Base-by-base conservation (phyloP, 192 early-diverging fungal genomes). In the Kappamyces sp. region DNA sequence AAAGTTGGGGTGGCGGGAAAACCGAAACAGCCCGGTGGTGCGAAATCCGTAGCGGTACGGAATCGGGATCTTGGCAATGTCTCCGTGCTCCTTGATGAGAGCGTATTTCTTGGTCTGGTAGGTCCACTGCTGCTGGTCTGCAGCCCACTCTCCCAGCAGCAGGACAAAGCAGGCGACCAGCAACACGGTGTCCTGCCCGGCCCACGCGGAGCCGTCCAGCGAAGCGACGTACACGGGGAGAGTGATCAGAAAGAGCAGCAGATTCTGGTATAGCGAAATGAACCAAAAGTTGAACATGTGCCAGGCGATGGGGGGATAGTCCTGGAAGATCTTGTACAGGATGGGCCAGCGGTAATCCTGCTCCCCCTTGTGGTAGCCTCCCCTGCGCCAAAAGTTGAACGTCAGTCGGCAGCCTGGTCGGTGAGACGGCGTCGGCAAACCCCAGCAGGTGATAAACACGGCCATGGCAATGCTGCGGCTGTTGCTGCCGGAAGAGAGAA, bases 1-100 rank as follows among this genome's bases (percentile, higher is more conserved):
- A 63, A 89, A 89, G 67, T 94, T 92, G 43, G 90, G 86, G 58
- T 96, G 93, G 14, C 93, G 75, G 32, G 74, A 79, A 61, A 72
- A 89, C 11, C 65, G 51, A 64, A 85, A 96, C 51, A 93, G 54
- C 5, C 91, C 93, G 3, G 72, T 49, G 36, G 78, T 81, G 40
- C 82, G 72, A 72, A 92, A 96, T 1, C 90, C 91, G 14, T 75
- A 59, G 30, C 68, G 61, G 45, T 67, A 73, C 22, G 66, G 69
- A 5, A 36, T 37, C 14, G 65, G 62, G n/a, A 75, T 64, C 51
- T 72, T 62, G 36, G 61, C 60, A 55, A 64, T 65, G 15, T 15
- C 45, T 37, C 59, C 40, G 31, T 8, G 41, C 58, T 41, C 11
- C 64, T 53, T 0, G 39, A 59, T 29, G 73, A 49, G 6, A 41